Percentiles rank a stretch among this genome's conserved stretches.
These are phyloP conservation scores for Fusarium longipes DNA, from an alignment of 2,329 filamentous ascomycete species.

Conservation along the genomic window DNA sequence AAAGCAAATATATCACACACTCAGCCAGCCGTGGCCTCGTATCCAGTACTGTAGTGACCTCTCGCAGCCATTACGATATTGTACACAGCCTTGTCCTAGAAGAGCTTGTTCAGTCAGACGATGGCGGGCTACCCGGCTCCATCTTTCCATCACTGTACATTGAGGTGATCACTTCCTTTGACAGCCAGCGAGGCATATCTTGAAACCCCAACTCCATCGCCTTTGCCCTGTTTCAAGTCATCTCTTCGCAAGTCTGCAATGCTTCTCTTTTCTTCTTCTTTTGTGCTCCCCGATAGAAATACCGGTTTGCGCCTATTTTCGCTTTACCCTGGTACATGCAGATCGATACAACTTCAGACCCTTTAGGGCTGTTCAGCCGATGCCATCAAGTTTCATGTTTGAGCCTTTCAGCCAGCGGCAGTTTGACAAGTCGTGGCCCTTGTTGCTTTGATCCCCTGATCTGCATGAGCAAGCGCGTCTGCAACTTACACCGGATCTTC, in stretches of 20 bases:
- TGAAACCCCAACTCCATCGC: slow-evolving; percentile 35
- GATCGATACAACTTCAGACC: slow-evolving; percentile 3
- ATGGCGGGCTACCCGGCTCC: neutral
- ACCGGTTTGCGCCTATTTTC: slow-evolving; percentile 2
- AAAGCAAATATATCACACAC: neutral
- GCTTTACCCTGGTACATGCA: neutral
- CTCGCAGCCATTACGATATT: slow-evolving; percentile 1
- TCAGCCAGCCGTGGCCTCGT: neutral
- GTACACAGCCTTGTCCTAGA: slow-evolving; percentile 5
- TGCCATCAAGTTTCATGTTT: slow-evolving; percentile 17
- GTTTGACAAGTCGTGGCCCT: slow-evolving; percentile 24
- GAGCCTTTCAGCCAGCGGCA: slow-evolving; percentile 11
- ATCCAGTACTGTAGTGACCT: neutral
- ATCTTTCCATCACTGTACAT: neutral
- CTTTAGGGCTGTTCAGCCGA: neutral
- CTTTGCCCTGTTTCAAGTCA: slow-evolving; percentile 27
- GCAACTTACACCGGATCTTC: slow-evolving; percentile 20
- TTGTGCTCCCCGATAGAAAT: too few relatives aligned
- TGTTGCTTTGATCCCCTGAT: neutral
- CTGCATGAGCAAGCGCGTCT: slow-evolving; percentile 16
- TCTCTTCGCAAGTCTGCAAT: neutral
- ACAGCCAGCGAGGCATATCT: slow-evolving; percentile 35
- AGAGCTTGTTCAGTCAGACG: neutral
- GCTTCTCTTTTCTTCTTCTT: neutral
- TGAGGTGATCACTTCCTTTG: slow-evolving; percentile 31